A percentile compares a stretch with the other conserved stretches of the same genome.
Evolutionary conservation across 306 rosid species (phyloP).

Genomic region (Trifolium pratense): DNA sequence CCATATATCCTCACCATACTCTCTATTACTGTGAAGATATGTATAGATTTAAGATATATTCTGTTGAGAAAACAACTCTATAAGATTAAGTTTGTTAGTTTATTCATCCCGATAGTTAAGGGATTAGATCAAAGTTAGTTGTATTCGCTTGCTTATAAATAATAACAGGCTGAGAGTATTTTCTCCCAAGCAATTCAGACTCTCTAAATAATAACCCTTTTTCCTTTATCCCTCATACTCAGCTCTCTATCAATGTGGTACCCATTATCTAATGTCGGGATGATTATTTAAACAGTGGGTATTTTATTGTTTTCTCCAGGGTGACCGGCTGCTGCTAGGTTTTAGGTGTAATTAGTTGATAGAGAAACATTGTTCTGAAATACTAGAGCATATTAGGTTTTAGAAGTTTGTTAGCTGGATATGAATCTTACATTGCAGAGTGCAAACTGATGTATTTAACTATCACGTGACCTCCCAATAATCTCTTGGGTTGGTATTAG

Average conservation of each 20-base stretch:
- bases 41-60: not conserved
- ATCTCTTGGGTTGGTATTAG: conserved; percentile 7
- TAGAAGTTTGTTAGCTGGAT: conserved; percentile 6
- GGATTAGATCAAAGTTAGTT: not conserved
- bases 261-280: conserved; percentile 16
- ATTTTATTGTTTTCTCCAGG: conserved; percentile 11
- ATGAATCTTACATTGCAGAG: conserved; percentile 14
- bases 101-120: not conserved
- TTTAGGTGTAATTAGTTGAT: conserved; percentile 19
- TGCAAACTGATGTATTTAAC: conserved; percentile 11
- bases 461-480: conserved; percentile 10
- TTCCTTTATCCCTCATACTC: too few species aligned
- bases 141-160: too few species aligned
- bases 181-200: too few species aligned
- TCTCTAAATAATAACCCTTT: too few species aligned
- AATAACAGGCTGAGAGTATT: too few species aligned
- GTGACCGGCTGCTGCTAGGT: conserved; percentile 12
- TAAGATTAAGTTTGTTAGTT: not conserved
- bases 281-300: conserved; percentile 15
- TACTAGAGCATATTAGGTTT: not conserved
- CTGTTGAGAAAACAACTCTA: not conserved
- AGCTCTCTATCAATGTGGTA: not conserved
- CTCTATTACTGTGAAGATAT: not conserved
- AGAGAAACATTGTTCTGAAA: conserved; percentile 12
- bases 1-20: too few species aligned